phyloP scores from a whole-genome alignment of 2,329 filamentous ascomycete species.

The Alternaria triticimaculans region DNA sequence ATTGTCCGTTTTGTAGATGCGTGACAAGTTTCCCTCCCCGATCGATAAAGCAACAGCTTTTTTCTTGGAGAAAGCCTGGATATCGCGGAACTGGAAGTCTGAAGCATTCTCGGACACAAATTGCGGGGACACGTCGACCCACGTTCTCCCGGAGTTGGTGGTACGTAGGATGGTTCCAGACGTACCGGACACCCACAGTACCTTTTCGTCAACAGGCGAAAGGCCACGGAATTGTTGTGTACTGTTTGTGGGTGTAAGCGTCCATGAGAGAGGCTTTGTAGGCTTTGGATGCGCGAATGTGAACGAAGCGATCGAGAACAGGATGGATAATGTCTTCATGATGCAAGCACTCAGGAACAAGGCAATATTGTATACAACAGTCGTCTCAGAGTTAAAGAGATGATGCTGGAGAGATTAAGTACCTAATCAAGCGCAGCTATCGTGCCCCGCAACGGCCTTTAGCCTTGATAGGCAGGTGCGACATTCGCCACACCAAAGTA shows the following conservation, averaged over 20 bases:
- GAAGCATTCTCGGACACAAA: conserved; percentile 27
- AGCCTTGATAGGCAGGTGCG: conserved; percentile 11
- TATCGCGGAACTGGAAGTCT: conserved; percentile 35
- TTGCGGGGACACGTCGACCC: conserved; percentile 33
- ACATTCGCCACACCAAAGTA: not conserved
- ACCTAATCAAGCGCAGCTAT: not conserved
- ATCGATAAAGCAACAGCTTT: conserved; percentile 32
- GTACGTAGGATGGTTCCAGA: conserved; percentile 36
- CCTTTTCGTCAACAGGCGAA: conserved; percentile 23
- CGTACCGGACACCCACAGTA: conserved; percentile 36
- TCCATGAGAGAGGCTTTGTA: conserved; percentile 20
- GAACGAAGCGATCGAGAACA: not conserved
- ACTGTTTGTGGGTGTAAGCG: conserved; percentile 31
- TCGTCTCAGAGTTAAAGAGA: not conserved
- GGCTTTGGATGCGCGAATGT: not conserved
- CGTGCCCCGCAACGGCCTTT: not conserved
- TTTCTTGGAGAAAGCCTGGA: conserved; percentile 32
- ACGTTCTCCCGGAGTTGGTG: conserved; percentile 28
- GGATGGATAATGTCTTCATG: not conserved
- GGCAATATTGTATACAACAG: not conserved
- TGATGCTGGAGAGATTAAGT: not conserved
- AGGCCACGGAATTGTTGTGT: conserved; percentile 38
- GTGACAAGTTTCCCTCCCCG: conserved; percentile 32
- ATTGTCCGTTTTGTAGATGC: conserved; percentile 31
- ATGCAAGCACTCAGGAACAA: not conserved